Base-by-base conservation (phyloP, 371 early-diverging fungal genomes). In the Mortierella sp. region DNA sequence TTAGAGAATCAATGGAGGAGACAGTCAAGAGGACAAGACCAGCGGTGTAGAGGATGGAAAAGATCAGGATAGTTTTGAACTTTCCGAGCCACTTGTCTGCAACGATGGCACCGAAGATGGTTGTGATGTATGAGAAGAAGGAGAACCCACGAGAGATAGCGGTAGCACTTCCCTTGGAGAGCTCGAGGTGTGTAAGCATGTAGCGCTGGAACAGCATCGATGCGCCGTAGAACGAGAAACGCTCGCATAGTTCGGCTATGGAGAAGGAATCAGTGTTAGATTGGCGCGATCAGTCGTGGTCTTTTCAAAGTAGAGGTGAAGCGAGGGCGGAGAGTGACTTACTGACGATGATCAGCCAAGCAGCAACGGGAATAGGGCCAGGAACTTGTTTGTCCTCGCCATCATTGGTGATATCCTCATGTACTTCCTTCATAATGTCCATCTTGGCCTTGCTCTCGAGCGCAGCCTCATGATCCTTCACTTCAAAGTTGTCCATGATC, bases 1-100 rank as follows among this genome's bases (percentile, higher is more conserved):
- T 41, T 76, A 81, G 60, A 92, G 83, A 21, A 82, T 78, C 12
- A 27, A 86, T 76, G 2, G 93, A 78, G 16, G 91, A 88, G n/a
- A 90, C 66, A 3, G 90, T 82, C 43, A 93, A 69, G 43, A 92
- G 76, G 21, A 86, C 41, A 16, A 90, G 78, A 57, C 96, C 95
- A 29, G 87, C 28, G 2, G 88, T 64, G 70, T 96, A 95, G 37
- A 90, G 53, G 31, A 79, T 43, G 25, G 85, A 71, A 46, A 94
- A 92, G 29, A 88, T 43, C 21, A 92, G 51, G 24, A 95, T 94
- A 17, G 95, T 90, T 66, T 85, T 85, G 82, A 86, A 94, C 80
- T 92, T 92, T 58, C 96, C 96, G 40, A 91, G 79, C 71, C 86
- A 88, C 65, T 87, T 85, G 83, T 95, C 96, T 44, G 94, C 91